Base-by-base conservation (phyloP, 768 basidiomycete genomes). In the Leccinum subtestaceum region DNA sequence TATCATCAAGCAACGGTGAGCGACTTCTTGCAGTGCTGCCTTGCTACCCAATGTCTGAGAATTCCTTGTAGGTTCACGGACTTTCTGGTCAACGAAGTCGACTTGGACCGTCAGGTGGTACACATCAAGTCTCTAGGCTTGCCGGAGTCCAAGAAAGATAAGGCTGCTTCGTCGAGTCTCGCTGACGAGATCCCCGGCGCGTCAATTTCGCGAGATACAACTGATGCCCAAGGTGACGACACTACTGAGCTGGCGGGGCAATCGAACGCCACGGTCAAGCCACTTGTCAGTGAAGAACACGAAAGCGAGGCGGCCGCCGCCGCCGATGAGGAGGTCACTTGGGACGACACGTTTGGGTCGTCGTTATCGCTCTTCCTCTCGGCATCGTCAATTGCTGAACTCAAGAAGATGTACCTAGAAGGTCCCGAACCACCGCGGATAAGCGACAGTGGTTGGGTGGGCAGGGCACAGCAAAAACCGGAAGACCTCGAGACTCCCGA, bases 1-100 rank as follows among this genome's bases (percentile, higher is more conserved):
- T 5, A 96, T 98, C 67, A 98, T 98, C 73, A 98, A 98, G 75
- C 96, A 98, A 76, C 81, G 96, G 95, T 94, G 58, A 61, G 82
- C 69, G 12, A 19, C 34, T 45, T 45, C 31, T 58, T 17, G 17
- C 31, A 25, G 32, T 51, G 5, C 34, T 36, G 11, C n/a, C 6
- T 52, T 34, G 47, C 45, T 34, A 52, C 50, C 48, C 50, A 53
- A 46, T 19, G 38, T 55, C n/a, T n/a, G 19, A 32, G 31, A 58
- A 53, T 34, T 53, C 23, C 21, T 50, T 53, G 7, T 68, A 97
- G 95, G 67, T 98, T 98, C 72, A 96, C 96, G 43, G 97, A 99
- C 74, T 99, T 99, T 70, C 67, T 98, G 66, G 97, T 99, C 19
- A 89, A 82, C 67, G 97, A 99, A 75, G 88, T 99, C 32, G 87